Evolutionary conservation across 768 basidiomycete species (phyloP), one percentile per base, ranked within the genome.

Genomic region (Tulasnella sp.): DNA sequence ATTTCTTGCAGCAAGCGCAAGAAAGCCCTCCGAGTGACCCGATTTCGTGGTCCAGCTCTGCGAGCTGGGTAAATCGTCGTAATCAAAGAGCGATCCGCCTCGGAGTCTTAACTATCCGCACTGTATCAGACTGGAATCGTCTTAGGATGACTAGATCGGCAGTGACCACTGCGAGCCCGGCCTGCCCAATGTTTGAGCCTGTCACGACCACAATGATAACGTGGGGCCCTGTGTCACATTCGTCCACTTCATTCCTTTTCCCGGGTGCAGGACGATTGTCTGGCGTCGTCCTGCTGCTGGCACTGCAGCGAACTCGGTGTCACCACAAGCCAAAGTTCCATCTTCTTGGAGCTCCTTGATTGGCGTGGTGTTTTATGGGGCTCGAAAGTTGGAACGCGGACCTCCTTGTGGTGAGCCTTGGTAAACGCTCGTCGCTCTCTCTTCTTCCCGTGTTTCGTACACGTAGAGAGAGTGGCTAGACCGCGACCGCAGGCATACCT

Each of bases 291-390:
- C 58, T 60, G 58, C 58, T 8, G 58, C 58, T 60, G 58, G 58
- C 58, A 28, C 58, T 28, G 58, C 31, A 60, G 58, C 58, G 14
- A 28, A 16, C 58, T 31, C 31, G 58, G 24, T 14, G 58, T 28
- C 58, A 60, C 58, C 58, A 60, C 58, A 60, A 60, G 58, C 58
- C 58, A n/a, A n/a, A 31, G 34, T 37, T 69, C 64, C 64, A 28
- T 37, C 28, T n/a, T n/a, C n/a, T 16, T 11, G 64, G 64, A 31
- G 37, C 22, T 8, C 9, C 64, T 60, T 28, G 20, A 16, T 69
- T 31, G 64, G 64, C 64, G 64, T 69, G 31, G 64, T 69, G 64
- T 69, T 69, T 69, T 69, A 8, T 24, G 60, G 58, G 58, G 58
- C 58, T 60, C 58, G 24, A n/a, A 60, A 60, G 58, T 60, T 22